These are phyloP conservation scores for Lasiodiplodia sp. DNA, from an alignment of 2,329 filamentous ascomycete genomes.

Conservation along the genomic window DNA sequence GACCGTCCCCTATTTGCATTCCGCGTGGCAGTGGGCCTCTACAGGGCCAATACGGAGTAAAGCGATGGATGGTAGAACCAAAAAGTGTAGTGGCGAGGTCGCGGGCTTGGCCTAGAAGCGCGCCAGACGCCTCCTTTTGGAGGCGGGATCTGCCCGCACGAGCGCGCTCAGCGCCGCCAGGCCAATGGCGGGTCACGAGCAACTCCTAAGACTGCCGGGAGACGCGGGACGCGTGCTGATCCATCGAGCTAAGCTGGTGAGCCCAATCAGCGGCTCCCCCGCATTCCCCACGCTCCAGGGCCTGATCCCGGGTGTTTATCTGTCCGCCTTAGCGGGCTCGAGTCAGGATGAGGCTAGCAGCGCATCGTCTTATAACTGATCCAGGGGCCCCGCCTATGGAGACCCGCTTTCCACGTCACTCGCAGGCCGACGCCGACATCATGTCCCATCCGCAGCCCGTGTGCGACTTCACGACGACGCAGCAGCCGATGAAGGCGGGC, in stretches of 20 bases:
- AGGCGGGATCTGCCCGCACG: conserved; percentile 11
- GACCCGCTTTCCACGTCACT: conserved; percentile 27
- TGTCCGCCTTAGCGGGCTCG: not conserved
- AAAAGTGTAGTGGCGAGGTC: too few relatives aligned
- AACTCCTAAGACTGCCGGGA: not conserved
- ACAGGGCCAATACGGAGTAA: too few relatives aligned
- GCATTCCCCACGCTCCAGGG: conserved; percentile 13
- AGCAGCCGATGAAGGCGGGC: conserved; percentile 18
- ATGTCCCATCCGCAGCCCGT: conserved; percentile 23
- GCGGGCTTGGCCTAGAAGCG: not conserved
- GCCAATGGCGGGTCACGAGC: conserved; percentile 13
- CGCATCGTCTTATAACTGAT: conserved; percentile 25
- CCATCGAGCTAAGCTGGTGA: not conserved
- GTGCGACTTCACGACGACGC: conserved; percentile 11
- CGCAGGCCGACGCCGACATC: conserved; percentile 17
- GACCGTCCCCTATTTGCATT: too few relatives aligned
- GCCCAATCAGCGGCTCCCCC: conserved; percentile 23
- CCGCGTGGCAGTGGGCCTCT: too few relatives aligned
- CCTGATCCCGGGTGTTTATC: conserved; percentile 11
- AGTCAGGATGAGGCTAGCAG: conserved; percentile 23
- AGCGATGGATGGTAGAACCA: too few relatives aligned
- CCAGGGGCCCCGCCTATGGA: conserved; percentile 24
- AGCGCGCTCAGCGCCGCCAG: not conserved
- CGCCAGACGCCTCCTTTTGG: not conserved
- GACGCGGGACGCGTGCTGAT: conserved; percentile 14